Percentiles rank a stretch among this genome's conserved stretches.
phyloP scores from a whole-genome alignment of 2,329 filamentous ascomycete species.

The Pestalotiopsis fici region DNA sequence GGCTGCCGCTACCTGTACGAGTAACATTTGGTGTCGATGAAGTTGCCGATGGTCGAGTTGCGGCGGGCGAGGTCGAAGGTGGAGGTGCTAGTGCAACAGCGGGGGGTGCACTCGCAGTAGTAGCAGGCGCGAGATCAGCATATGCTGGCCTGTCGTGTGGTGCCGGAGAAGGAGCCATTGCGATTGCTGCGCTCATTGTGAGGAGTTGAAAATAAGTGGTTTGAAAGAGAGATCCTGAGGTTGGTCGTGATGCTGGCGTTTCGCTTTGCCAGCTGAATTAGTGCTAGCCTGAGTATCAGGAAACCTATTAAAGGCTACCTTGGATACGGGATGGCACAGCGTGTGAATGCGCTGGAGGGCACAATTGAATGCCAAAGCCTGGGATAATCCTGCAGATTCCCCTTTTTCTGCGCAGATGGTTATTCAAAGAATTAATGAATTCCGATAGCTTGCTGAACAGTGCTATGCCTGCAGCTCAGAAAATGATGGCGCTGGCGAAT shows the following conservation, averaged over 20 bases:
- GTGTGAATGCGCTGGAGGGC: constrained; percentile 1
- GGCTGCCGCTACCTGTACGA: constrained; percentile 56
- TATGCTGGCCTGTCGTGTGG: constrained; percentile 65
- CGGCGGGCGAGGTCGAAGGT: constrained; percentile 41
- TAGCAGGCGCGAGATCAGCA: constrained; percentile 48
- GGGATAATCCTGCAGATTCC: not conserved
- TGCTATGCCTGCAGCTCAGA: not conserved
- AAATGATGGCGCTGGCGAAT: not conserved
- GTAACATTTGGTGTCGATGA: constrained; percentile 42
- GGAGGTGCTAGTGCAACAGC: constrained; percentile 31
- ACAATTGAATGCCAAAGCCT: not conserved
- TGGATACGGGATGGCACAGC: not conserved
- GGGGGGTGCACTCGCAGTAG: constrained; percentile 27
- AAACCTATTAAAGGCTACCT: constrained; percentile 15
- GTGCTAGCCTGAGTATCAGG: constrained; percentile 19
- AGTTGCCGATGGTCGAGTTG: constrained; percentile 41
- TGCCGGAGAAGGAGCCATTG: constrained; percentile 69
- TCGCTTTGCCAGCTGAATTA: constrained; percentile 28
- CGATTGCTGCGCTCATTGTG: constrained; percentile 68
- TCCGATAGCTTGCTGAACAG: not conserved
- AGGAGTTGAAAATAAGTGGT: constrained; percentile 15
- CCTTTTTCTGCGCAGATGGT: not conserved
- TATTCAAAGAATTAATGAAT: not conserved
- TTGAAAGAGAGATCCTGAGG: constrained; percentile 11
- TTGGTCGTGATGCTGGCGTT: constrained; percentile 21